Evolutionary conservation across 371 early-diverging fungal genomes (phyloP).

Genomic region (Mortierella sp.): DNA sequence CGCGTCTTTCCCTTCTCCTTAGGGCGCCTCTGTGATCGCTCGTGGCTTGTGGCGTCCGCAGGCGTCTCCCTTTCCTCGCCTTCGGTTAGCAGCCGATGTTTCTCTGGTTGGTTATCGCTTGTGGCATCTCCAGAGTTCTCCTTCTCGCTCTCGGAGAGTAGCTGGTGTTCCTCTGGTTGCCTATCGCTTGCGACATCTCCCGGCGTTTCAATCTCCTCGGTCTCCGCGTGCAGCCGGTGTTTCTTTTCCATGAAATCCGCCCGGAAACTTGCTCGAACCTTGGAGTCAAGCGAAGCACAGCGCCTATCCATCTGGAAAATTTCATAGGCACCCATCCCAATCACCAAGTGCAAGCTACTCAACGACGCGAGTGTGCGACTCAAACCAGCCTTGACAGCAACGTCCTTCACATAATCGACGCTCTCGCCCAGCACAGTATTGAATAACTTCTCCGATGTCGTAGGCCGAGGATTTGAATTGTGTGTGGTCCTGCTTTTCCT

Average conservation of each 20-base stretch:
- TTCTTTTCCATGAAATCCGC: conserved; percentile 28
- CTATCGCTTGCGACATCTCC: not conserved
- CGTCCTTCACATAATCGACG: not conserved
- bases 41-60: not conserved
- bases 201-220: not conserved
- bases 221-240: not conserved
- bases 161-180: not conserved
- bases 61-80: not conserved
- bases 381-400: conserved; percentile 3
- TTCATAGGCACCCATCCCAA: conserved; percentile 5
- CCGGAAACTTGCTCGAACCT: conserved; percentile 13
- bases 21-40: not conserved
- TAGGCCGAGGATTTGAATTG: not conserved
- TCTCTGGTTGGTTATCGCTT: not conserved
- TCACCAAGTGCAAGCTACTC: not conserved
- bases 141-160: not conserved
- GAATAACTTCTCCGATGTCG: not conserved
- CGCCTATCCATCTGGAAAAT: conserved; percentile 25
- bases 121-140: not conserved
- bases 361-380: conserved; percentile 14
- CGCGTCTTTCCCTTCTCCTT: not conserved
- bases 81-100: not conserved
- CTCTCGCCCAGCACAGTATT: not conserved
- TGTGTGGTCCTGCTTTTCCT: not conserved
- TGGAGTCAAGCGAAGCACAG: not conserved